Percentiles rank a stretch among this genome's conserved stretches.
Conservation (phyloP, 257 asterid genomes). For the Nicotiana obtusifolia region DNA sequence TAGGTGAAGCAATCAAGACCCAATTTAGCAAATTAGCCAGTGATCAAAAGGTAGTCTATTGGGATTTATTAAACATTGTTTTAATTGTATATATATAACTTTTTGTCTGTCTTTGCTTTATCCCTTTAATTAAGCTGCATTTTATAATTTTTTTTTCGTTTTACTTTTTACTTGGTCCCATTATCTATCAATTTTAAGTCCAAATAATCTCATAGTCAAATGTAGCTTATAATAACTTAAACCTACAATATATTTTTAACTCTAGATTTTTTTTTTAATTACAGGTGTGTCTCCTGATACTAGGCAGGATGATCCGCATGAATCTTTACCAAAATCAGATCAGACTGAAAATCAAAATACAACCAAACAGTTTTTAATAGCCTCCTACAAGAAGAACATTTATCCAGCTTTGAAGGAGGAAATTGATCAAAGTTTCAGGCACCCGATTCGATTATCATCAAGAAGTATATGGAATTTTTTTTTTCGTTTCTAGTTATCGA, state of each 20-base stretch:
- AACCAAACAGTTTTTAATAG: conserved; percentile 49
- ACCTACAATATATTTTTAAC: not conserved
- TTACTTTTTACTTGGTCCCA: not conserved
- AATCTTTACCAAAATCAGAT: conserved; percentile 41
- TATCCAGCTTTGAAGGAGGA: conserved; percentile 54
- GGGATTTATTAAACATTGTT: no score
- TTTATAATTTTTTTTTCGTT: not conserved
- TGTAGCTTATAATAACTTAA: not conserved
- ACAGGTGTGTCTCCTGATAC: conserved; percentile 73
- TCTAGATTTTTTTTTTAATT: not conserved
- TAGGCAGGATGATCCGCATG: conserved; percentile 53
- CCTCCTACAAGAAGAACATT: conserved; percentile 49
- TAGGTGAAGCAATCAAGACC: no score
- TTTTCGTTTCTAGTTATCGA: no score
- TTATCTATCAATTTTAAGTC: not conserved
- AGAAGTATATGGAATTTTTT: conserved; percentile 29
- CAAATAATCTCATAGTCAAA: not conserved
- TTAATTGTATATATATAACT: not conserved
- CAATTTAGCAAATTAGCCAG: no score
- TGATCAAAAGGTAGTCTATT: no score
- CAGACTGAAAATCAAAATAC: conserved; percentile 43
- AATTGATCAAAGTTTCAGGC: conserved; percentile 23
- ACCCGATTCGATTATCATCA: conserved; percentile 23
- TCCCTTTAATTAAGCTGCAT: not conserved
- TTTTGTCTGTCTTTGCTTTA: not conserved